Evolutionary conservation across 345 rosid species (phyloP).

Genomic region (Citrus medica): DNA sequence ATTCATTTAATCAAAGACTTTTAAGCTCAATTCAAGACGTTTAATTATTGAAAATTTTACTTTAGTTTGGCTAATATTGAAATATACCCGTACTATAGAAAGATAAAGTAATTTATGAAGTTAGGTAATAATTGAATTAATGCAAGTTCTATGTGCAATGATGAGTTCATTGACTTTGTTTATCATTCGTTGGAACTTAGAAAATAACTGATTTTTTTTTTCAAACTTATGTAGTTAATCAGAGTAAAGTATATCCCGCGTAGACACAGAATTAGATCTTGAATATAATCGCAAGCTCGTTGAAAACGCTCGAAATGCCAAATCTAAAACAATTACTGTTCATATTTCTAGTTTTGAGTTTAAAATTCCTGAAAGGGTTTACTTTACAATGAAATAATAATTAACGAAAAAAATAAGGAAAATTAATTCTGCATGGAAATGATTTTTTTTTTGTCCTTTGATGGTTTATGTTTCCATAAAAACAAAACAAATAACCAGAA

Average conservation of each 20-base stretch:
- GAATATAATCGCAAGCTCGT: not conserved
- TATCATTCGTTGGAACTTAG: not conserved
- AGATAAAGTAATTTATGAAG: not conserved
- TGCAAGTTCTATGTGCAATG: not conserved
- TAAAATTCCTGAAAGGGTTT: too few relatives aligned
- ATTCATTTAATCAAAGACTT: not conserved
- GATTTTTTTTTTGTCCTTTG: too few relatives aligned
- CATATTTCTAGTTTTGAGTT: too few relatives aligned
- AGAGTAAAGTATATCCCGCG: not conserved
- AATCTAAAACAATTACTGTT: not conserved
- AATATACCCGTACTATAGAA: not conserved
- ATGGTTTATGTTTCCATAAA: too few relatives aligned
- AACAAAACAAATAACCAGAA: too few relatives aligned
- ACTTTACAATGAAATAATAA: too few relatives aligned
- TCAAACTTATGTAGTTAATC: too few relatives aligned
- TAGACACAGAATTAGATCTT: not conserved
- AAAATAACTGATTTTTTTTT: too few relatives aligned
- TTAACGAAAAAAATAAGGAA: too few relatives aligned
- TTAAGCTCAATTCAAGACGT: not conserved
- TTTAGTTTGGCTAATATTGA: not conserved
- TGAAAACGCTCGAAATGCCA: not conserved
- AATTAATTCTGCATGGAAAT: too few relatives aligned
- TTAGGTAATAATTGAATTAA: not conserved
- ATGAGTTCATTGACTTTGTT: constrained; percentile 1
- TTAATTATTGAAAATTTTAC: not conserved